Percentiles rank a stretch among this genome's conserved stretches.
These are phyloP conservation scores for Petunia hybrid DNA, from an alignment of 305 asterid genomes.

Conservation along the genomic window DNA sequence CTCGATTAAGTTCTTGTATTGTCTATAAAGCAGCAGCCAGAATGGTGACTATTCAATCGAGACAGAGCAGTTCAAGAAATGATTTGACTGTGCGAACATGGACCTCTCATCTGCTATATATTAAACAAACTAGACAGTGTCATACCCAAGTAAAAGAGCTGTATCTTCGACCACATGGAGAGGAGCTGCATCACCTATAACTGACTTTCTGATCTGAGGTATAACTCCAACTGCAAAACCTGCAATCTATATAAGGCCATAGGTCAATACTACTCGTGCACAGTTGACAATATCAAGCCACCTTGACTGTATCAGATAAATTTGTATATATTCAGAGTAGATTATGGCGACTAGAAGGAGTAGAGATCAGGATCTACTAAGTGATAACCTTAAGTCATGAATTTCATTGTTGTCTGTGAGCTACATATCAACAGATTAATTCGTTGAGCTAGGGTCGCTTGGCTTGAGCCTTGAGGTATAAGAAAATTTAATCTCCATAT, in stretches of 20 bases:
- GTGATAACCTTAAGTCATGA: neutral
- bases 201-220: conserved; percentile 59
- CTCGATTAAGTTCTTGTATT: neutral
- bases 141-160: conserved; percentile 72
- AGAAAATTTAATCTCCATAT: too few species aligned
- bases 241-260: conserved; percentile 51
- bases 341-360: neutral
- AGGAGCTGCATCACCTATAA: conserved; percentile 81
- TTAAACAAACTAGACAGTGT: conserved; percentile 1
- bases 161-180: conserved; percentile 77
- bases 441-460: too few species aligned
- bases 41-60: neutral
- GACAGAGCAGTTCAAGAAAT: too few species aligned
- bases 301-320: neutral
- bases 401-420: neutral
- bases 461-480: too few species aligned
- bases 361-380: neutral
- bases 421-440: too few species aligned
- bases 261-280: neutral
- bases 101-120: neutral
- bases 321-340: neutral
- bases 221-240: conserved; percentile 83
- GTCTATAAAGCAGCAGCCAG: neutral
- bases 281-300: neutral
- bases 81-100: neutral